Evolutionary conservation across 2,329 filamentous ascomycete species (phyloP).

Genomic region (Paecilomyces formosus): DNA sequence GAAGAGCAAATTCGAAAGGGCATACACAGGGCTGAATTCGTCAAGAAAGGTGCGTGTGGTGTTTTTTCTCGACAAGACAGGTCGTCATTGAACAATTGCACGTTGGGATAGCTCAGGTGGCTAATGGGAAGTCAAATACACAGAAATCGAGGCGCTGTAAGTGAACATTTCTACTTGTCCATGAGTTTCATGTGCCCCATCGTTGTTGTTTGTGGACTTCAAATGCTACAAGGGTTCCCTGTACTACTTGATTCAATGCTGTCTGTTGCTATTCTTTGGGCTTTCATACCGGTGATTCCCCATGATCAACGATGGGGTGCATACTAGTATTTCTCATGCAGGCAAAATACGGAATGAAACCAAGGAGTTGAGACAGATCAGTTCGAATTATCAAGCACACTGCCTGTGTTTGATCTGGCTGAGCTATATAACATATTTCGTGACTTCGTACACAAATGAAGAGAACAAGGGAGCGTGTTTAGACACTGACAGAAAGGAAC

Average conservation of each 20-base stretch:
- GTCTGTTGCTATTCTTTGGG: not conserved
- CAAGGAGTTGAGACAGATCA: not conserved
- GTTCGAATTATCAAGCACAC: not conserved
- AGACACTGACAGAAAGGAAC: slow-evolving; percentile 17
- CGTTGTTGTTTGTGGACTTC: not conserved
- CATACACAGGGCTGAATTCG: slow-evolving; percentile 73
- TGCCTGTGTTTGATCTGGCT: not conserved
- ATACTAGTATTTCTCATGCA: not conserved
- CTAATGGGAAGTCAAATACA: slow-evolving; percentile 1
- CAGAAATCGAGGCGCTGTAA: slow-evolving; percentile 89
- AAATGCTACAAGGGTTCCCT: not conserved
- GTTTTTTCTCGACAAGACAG: not conserved
- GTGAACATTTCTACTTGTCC: slow-evolving; percentile 27
- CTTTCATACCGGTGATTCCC: not conserved
- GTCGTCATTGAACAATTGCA: no score
- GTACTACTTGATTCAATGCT: not conserved
- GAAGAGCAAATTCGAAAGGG: slow-evolving; percentile 68
- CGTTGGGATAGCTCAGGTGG: not conserved
- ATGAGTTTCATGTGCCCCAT: not conserved
- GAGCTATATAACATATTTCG: not conserved
- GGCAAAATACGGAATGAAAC: not conserved
- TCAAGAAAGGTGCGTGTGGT: slow-evolving; percentile 67
- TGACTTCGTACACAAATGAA: slow-evolving; percentile 3
- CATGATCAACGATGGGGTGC: not conserved
- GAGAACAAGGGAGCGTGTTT: slow-evolving; percentile 4